Percentiles rank a stretch among this genome's conserved stretches.
These are phyloP conservation scores for Lasiodiplodia sp. DNA, from an alignment of 2,329 filamentous ascomycete species.

Conservation along the genomic window DNA sequence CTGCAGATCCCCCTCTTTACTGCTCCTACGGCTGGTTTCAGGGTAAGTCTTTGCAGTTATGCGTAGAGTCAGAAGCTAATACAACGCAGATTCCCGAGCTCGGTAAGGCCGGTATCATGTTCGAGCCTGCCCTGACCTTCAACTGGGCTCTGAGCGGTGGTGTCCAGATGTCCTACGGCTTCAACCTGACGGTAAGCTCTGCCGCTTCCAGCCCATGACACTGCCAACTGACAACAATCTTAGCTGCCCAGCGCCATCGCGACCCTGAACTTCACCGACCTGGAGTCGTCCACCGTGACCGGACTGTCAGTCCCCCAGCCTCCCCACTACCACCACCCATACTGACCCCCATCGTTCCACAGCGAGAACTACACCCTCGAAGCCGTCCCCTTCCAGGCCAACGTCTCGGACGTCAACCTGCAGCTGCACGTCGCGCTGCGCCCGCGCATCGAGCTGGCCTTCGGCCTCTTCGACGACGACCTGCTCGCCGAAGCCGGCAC, in stretches of 20 bases:
- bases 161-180: slow-evolving; percentile 46
- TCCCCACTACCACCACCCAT: neutral
- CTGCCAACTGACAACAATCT: neutral
- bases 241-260: slow-evolving; percentile 16
- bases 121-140: slow-evolving; percentile 40
- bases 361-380: slow-evolving; percentile 38
- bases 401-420: slow-evolving; percentile 40
- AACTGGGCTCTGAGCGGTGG: slow-evolving; percentile 40
- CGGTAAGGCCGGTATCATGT: slow-evolving; percentile 45
- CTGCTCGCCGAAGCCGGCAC: slow-evolving; percentile 40
- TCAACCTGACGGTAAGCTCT: slow-evolving; percentile 42
- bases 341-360: neutral
- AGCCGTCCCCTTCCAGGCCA: slow-evolving; percentile 44
- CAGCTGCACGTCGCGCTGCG: slow-evolving; percentile 41
- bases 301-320: neutral
- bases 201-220: neutral
- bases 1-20: slow-evolving; percentile 38
- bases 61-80: neutral
- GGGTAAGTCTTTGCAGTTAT: slow-evolving; percentile 7
- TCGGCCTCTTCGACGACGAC: slow-evolving; percentile 41
- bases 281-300: slow-evolving; percentile 15
- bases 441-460: slow-evolving; percentile 46
- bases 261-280: slow-evolving; percentile 19
- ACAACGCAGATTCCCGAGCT: slow-evolving; percentile 42
- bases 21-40: slow-evolving; percentile 42